Evolutionary conservation across 805 yeast genomes (phyloP).

Genomic region (Nematodospora valgi): DNA sequence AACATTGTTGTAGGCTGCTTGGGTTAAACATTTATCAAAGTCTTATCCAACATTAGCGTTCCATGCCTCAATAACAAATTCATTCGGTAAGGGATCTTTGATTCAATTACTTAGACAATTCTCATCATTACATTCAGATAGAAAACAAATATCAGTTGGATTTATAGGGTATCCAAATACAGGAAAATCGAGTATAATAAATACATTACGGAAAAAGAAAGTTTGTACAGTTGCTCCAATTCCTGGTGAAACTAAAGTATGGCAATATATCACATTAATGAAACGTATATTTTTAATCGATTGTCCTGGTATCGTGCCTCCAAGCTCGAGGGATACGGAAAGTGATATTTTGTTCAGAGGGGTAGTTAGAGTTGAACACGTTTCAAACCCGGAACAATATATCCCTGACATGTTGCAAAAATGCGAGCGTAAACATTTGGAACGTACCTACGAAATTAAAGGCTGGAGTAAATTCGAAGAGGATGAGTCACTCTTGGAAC

Average conservation of each 20-base stretch:
- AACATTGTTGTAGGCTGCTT: conserved; percentile 72
- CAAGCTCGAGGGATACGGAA: conserved; percentile 82
- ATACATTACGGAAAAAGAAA: conserved; percentile 89
- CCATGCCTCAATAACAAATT: conserved; percentile 95
- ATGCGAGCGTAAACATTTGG: conserved; percentile 86
- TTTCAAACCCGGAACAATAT: conserved; percentile 90
- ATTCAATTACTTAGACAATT: conserved; percentile 93
- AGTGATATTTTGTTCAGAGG: conserved; percentile 93
- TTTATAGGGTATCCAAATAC: conserved; percentile 97
- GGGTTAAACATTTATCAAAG: conserved; percentile 94
- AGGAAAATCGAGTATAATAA: conserved; percentile 95
- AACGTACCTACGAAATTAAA: conserved; percentile 89
- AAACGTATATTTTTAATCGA: conserved; percentile 92
- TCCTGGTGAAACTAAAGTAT: conserved; percentile 98
- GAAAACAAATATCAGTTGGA: conserved; percentile 95
- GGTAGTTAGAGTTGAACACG: conserved; percentile 98
- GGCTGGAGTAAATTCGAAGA: conserved; percentile 69
- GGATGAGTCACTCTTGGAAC: conserved; percentile 44
- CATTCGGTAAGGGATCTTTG: conserved; percentile 95
- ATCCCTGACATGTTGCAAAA: conserved; percentile 82
- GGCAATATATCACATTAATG: conserved; percentile 98
- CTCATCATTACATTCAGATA: conserved; percentile 82
- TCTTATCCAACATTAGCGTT: conserved; percentile 93
- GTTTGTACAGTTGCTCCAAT: conserved; percentile 97
- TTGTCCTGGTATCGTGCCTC: conserved; percentile 99